Evolutionary conservation across 225 moss, liverwort and hornwort species (phyloP), one percentile per base, ranked within the genome.

Genomic region (Pseudoscleropodium purum): DNA sequence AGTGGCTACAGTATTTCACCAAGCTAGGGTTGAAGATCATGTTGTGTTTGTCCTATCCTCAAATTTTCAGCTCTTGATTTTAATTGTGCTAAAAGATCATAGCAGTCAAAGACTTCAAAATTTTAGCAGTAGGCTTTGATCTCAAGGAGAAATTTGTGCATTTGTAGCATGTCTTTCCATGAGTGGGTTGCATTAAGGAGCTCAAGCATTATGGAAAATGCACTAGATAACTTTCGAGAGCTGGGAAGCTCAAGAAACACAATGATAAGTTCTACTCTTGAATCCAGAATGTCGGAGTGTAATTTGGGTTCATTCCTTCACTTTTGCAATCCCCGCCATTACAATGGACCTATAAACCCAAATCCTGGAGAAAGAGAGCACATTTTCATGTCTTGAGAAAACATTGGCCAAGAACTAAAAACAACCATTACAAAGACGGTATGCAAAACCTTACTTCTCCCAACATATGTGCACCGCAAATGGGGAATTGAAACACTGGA

Each of bases 241-340:
- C 18, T 47, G 18, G 31, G 6, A 47, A 31, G 75, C 10, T 47
- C 31, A 47, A 47, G 30, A 47, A 47, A 31, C 18, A 75, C 4
- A 73, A 9, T 10, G 10, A 3, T 29, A 43, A 73, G 73, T 29
- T 73, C 0, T 73, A 43, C 29, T 43, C 29, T 43, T 16, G 73
- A 73, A 26, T 73, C 29, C 9, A 73, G 29, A 43, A 10, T 69
- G 69, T n/a, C n/a, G 18, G 31, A 31, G 31, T 30, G 18, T 31
- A 75, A 75, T 47, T 47, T 18, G 30, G 47, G 18, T 75, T 47
- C 31, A 30, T 47, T 93, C 95, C 92, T 90, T 92, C 91, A 84
- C 81, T 84, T 92, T 90, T 17, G 77, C 72, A 54, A 82, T 92
- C 85, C 86, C 87, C 61, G 79, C 83, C 91, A 89, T 92, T 87